Evolutionary conservation across 2,329 filamentous ascomycete genomes (phyloP), one percentile per base, ranked within the genome.

Genomic region (Huntiella savannae): DNA sequence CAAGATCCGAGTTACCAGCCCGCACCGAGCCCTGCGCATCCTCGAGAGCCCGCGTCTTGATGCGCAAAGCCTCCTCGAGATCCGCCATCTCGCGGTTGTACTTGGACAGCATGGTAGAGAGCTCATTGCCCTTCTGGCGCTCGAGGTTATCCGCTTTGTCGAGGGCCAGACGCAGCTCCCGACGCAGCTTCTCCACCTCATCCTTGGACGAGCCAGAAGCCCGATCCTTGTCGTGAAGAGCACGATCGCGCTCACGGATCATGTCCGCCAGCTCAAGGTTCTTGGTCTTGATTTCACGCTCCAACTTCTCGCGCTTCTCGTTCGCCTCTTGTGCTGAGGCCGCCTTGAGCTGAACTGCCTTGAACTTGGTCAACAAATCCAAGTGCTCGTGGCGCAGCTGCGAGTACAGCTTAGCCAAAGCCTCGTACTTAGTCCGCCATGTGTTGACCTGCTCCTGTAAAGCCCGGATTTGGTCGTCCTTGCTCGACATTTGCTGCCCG

Each of bases 281-380:
- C 74, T 98, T 98, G 28, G 88, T 95, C 73, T 98, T 98, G 60
- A 98, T 82, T 64, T 98, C 91, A 33, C 88, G 81, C 65, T 96
- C 86, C 45, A 98, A 71, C 67, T 92, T 94, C 66, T 98, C 91
- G 6, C 88, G 79, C 55, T 75, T 79, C 48, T 96, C 91, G 52
- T 96, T 94, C 1, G 91, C 91, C 64, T 98, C 91, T 59, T 96
- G 88, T 0, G 91, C 91, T 4, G 87, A 96, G 12, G 88, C 86
- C 1, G 91, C 91, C 69, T 96, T 98, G 52, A 96, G 71, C 61
- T 96, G 92, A 34, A 95, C 83, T 5, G 79, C 71, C 71, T 98
- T 98, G 65, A 94, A 96, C 59, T 92, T 96, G 58, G 94, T 84
- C 39, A 98, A 68, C 11, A 98, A 73, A 57, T 96, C 88, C 32